phyloP scores from a whole-genome alignment of 768 basidiomycete genomes.

The Lactarius sanguifluus region DNA sequence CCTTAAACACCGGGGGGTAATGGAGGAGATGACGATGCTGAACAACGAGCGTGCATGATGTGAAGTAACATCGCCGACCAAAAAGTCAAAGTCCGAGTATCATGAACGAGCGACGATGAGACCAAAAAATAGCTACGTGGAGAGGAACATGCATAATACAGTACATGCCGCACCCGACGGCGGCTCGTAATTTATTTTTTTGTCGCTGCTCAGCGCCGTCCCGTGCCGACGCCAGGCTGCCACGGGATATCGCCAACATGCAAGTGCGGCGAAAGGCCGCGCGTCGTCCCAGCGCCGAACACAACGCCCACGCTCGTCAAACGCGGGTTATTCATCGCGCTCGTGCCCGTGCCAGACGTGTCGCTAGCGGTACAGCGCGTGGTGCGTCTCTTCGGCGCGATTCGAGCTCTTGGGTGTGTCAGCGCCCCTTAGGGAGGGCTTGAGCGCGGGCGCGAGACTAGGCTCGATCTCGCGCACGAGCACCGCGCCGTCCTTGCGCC shows the following conservation, averaged over 20 bases:
- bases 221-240: constrained; percentile 38
- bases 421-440: constrained; percentile 45
- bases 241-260: constrained; percentile 64
- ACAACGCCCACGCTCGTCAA: constrained; percentile 35
- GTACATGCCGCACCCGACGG: background rate
- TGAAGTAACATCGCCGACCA: background rate
- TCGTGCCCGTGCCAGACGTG: constrained; percentile 40
- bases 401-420: constrained; percentile 36
- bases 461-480: constrained; percentile 89
- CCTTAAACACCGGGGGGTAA: background rate
- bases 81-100: background rate
- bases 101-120: background rate
- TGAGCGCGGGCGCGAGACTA: constrained; percentile 67
- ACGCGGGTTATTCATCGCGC: constrained; percentile 32
- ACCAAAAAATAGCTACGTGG: background rate
- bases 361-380: constrained; percentile 72
- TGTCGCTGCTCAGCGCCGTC: constrained; percentile 6
- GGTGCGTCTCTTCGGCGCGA: constrained; percentile 57
- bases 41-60: too few relatives aligned
- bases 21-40: constrained; percentile 4
- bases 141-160: background rate
- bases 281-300: constrained; percentile 2
- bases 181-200: too few relatives aligned
- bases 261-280: constrained; percentile 45
- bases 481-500: constrained; percentile 85